Evolutionary conservation across 192 early-diverging fungal genomes (phyloP).

Genomic region (Coemansia sp.): DNA sequence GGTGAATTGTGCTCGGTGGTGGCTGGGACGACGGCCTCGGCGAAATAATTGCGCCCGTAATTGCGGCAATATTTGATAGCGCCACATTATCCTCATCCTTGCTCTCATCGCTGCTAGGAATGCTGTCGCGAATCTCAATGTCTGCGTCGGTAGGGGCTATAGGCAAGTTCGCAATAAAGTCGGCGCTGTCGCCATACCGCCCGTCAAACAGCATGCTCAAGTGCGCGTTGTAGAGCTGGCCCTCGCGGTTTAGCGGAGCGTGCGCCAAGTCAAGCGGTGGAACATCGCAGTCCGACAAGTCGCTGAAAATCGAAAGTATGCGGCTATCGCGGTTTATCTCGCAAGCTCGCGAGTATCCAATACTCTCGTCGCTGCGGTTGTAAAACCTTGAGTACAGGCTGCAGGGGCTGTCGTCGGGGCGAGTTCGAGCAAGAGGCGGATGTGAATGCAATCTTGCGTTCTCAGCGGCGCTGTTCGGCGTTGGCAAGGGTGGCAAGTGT

Average conservation of each 20-base stretch:
- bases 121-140: not conserved
- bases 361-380: conserved; percentile 11
- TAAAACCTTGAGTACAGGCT: not conserved
- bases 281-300: conserved; percentile 23
- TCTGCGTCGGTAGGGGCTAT: not conserved
- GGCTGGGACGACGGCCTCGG: conserved; percentile 10
- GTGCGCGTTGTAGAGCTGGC: conserved; percentile 1
- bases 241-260: not conserved
- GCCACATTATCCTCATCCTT: conserved; percentile 16
- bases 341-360: not conserved
- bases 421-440: not conserved
- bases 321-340: conserved; percentile 15
- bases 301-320: conserved; percentile 27
- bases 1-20: not conserved
- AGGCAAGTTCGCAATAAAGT: not conserved
- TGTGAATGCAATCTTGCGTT: not conserved
- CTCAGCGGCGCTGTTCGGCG: not conserved
- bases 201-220: conserved; percentile 35
- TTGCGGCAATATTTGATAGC: conserved; percentile 24
- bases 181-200: not conserved
- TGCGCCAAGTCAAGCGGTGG: conserved; percentile 10
- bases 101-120: conserved; percentile 1
- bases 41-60: conserved; percentile 13
- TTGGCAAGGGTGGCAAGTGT: not conserved
- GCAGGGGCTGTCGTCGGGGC: not conserved